phyloP scores from a whole-genome alignment of 371 early-diverging fungal species.

The Haplosporangium sp. region DNA sequence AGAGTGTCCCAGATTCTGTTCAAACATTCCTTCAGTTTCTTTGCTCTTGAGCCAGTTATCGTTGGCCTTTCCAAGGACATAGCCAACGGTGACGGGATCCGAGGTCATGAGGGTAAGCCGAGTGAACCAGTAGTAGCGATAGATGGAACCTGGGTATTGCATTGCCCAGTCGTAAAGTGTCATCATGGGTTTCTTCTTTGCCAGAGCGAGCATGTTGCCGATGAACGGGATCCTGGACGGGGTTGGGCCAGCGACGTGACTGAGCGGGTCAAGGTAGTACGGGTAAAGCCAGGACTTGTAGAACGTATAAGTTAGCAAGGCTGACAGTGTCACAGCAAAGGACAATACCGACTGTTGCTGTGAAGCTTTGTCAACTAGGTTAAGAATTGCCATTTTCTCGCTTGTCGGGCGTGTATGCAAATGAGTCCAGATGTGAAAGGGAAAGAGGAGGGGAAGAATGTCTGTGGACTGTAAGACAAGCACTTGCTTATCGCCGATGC shows the following conservation, averaged over 20 bases:
- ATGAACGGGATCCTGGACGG: constrained; percentile 42
- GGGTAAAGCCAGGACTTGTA: constrained; percentile 49
- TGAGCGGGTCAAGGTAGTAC: constrained; percentile 32
- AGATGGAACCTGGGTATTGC: constrained; percentile 44
- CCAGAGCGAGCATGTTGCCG: constrained; percentile 45
- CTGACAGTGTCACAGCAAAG: constrained; percentile 15
- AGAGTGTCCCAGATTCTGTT: constrained; percentile 44
- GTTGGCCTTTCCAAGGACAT: constrained; percentile 47
- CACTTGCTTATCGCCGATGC: no score
- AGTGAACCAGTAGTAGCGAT: constrained; percentile 52
- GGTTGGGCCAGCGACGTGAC: constrained; percentile 28
- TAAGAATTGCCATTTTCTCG: constrained; percentile 17
- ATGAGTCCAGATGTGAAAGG: background rate
- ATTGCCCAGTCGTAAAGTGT: constrained; percentile 53
- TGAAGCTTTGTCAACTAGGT: constrained; percentile 19
- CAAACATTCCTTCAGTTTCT: constrained; percentile 38
- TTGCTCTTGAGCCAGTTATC: constrained; percentile 55
- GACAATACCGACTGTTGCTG: constrained; percentile 26
- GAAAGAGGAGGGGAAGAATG: background rate
- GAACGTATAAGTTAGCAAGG: constrained; percentile 28
- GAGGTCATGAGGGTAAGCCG: constrained; percentile 49
- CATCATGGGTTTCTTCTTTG: constrained; percentile 45
- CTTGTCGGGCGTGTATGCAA: background rate
- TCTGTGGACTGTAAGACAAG: no score
- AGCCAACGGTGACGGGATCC: constrained; percentile 48